phyloP scores from a whole-genome alignment of 2,329 filamentous ascomycete species.

The Cyphellophora attinorum region DNA sequence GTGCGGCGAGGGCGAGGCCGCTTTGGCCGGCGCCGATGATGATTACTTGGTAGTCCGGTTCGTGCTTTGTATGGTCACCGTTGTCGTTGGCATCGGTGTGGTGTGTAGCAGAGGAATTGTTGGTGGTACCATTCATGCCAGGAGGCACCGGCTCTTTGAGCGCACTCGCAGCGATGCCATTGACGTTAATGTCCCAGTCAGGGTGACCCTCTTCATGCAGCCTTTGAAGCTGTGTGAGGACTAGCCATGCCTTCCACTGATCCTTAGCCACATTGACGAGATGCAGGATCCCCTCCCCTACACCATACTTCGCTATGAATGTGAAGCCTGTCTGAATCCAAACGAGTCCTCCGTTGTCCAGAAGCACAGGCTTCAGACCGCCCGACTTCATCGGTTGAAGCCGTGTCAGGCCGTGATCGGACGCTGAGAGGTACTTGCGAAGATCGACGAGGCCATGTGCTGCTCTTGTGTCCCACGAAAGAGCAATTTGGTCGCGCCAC shows the following conservation, averaged over 20 bases:
- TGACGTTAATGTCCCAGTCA: background rate
- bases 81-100: background rate
- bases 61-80: background rate
- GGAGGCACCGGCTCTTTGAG: slow-evolving; percentile 10
- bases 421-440: background rate
- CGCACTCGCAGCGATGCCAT: slow-evolving; percentile 4
- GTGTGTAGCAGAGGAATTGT: background rate
- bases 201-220: slow-evolving; percentile 8
- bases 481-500: slow-evolving; percentile 1
- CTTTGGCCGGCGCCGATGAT: slow-evolving; percentile 27
- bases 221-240: slow-evolving; percentile 18
- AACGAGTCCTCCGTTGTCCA: background rate
- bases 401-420: background rate
- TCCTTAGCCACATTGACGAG: slow-evolving; percentile 11
- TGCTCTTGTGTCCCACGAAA: slow-evolving; percentile 1
- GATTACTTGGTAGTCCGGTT: slow-evolving; percentile 21
- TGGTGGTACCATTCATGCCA: background rate
- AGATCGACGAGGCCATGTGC: background rate
- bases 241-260: slow-evolving; percentile 21
- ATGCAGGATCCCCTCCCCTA: slow-evolving; percentile 10
- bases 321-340: slow-evolving; percentile 17
- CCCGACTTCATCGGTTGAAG: background rate
- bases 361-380: background rate
- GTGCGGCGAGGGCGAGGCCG: slow-evolving; percentile 47
- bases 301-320: slow-evolving; percentile 10